Base-by-base conservation (phyloP, 2,329 filamentous ascomycete genomes). In the Trichocomaceae sp. region DNA sequence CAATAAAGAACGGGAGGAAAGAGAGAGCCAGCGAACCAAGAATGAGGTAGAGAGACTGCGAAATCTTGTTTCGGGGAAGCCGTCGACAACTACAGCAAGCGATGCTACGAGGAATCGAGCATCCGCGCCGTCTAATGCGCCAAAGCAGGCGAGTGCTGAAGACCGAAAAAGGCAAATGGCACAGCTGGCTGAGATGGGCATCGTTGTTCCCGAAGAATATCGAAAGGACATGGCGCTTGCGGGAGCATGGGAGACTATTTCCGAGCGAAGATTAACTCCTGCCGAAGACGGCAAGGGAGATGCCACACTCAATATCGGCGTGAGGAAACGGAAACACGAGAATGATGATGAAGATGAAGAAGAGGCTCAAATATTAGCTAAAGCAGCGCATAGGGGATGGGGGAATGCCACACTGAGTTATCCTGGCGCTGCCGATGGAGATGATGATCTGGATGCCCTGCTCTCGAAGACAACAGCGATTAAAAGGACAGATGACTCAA, bases 11-110 rank as follows among this genome's bases (percentile, higher is more conserved):
- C 83, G 83, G 53, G 83, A 91, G 60, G 83, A 88, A 66, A 83
- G 87, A 52, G 88, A 96, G 5, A 87, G 89, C 68, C 87, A 95
- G 55, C 80, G 84, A 35, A 92, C 90, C 1, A 88, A 87, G 66
- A 83, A 84, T 60, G 93, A 99, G 69, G 83, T 97, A 45, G 89
- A 90, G 53, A 80, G 93, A 19, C 76, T 99, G 47, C 93, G 93
- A 69, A 87, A 88, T 31, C 75, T 95, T 17, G 84, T 90, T 0
- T 73, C 79, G 15, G 78, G 78, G 1, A 62, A 73, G 9, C 62
- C 64, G 57, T 57, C 56, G 55, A 62, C 35, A 49, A 64, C 48
- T 61, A 54, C 59, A 61, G 35, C 50, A 52, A 59, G 52, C 17
- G 51, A 55, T 23, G 55, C 62, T 51, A 62, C 65, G 54, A 64